phyloP scores from a whole-genome alignment of 345 rosid genomes.

The Streptanthus diversifolius region DNA sequence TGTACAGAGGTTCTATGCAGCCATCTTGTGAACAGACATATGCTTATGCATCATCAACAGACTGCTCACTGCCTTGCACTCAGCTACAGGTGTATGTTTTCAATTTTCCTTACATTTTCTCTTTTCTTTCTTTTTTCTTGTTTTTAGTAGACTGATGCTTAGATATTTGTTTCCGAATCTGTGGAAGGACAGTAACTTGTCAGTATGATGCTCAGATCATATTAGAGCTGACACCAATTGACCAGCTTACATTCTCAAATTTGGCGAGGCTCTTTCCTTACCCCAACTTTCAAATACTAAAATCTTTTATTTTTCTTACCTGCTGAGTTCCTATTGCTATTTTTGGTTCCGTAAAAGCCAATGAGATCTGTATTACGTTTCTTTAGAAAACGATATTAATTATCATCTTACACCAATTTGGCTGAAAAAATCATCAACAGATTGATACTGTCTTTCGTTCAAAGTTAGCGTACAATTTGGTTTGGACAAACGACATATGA shows the following conservation, averaged over 20 bases:
- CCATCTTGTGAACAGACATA: too few relatives aligned
- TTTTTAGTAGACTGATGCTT: too few relatives aligned
- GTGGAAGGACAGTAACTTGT: too few relatives aligned
- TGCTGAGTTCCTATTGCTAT: neutral
- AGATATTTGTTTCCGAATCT: too few relatives aligned
- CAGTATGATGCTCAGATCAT: slow-evolving; percentile 68
- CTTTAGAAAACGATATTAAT: neutral
- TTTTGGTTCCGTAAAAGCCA: neutral
- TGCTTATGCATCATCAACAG: too few relatives aligned
- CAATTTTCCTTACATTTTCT: too few relatives aligned
- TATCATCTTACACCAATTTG: too few relatives aligned
- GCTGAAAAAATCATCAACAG: too few relatives aligned
- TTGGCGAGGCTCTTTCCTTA: slow-evolving; percentile 70
- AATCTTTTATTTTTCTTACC: neutral
- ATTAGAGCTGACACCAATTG: slow-evolving; percentile 52
- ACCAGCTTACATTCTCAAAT: slow-evolving; percentile 79
- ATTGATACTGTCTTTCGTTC: neutral
- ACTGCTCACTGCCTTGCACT: too few relatives aligned
- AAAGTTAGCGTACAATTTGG: neutral
- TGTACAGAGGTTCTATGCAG: too few relatives aligned
- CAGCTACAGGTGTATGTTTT: too few relatives aligned
- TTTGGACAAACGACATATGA: neutral
- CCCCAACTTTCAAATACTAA: slow-evolving; percentile 31
- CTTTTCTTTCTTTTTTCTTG: too few relatives aligned
- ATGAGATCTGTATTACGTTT: neutral